phyloP scores from a whole-genome alignment of 306 rosid genomes.

The Trifolium fragiferum region DNA sequence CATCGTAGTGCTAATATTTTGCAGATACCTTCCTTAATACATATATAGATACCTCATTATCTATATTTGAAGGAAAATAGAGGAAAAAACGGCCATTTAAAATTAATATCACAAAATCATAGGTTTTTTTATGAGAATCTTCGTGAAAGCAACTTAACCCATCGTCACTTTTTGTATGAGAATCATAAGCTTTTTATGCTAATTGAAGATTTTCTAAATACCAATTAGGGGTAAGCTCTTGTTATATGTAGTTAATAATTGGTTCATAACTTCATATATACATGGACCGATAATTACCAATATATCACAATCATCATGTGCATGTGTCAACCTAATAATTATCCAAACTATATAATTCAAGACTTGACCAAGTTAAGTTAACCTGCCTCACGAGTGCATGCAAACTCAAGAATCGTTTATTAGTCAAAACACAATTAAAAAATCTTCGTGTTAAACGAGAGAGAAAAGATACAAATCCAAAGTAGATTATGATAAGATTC shows the following conservation, averaged over 20 bases:
- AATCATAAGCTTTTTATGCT: not conserved
- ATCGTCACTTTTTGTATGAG: not conserved
- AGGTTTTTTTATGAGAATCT: conserved; percentile 25
- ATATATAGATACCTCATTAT: too few relatives aligned
- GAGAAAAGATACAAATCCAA: too few relatives aligned
- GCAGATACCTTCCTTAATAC: too few relatives aligned
- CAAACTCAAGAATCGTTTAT: not conserved
- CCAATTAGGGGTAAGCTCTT: too few relatives aligned
- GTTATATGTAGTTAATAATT: too few relatives aligned
- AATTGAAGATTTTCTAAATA: not conserved
- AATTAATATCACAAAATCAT: too few relatives aligned
- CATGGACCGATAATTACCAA: not conserved
- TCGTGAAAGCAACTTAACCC: conserved; percentile 7
- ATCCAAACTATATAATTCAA: too few relatives aligned
- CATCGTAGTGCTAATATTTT: too few relatives aligned
- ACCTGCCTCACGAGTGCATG: not conserved
- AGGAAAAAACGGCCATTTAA: too few relatives aligned
- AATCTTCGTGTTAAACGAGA: conserved; percentile 42
- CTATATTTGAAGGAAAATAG: too few relatives aligned
- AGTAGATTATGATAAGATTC: too few relatives aligned
- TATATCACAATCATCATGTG: not conserved
- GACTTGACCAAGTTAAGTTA: not conserved
- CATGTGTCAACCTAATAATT: not conserved
- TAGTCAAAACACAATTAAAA: conserved; percentile 8
- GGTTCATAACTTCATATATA: too few relatives aligned